Conservation (phyloP, 2,329 filamentous ascomycete genomes). For the Uncinocarpus reesii region DNA sequence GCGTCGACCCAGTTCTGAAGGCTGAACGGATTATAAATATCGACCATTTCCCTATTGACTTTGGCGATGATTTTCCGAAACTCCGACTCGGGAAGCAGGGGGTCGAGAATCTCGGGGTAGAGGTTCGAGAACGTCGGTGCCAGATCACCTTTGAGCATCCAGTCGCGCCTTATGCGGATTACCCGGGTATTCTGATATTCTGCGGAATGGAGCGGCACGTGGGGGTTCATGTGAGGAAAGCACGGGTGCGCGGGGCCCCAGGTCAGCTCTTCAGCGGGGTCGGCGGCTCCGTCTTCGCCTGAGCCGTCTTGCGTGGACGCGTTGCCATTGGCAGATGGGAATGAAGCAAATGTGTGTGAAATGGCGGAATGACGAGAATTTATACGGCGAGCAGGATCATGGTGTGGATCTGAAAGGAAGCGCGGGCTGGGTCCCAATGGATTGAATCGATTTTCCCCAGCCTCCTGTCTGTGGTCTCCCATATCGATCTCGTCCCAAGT, state of each 20-base stretch:
- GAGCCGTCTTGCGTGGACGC: slow-evolving; percentile 26
- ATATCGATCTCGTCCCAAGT: slow-evolving; percentile 20
- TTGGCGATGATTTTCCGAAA: slow-evolving; percentile 74
- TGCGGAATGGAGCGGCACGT: slow-evolving; percentile 67
- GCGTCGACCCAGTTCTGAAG: slow-evolving; percentile 70
- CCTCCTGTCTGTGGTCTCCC: slow-evolving; percentile 22
- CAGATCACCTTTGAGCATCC: slow-evolving; percentile 78
- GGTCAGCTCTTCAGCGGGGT: slow-evolving; percentile 59
- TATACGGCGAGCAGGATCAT: slow-evolving; percentile 29
- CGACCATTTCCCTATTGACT: slow-evolving; percentile 65
- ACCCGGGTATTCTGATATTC: slow-evolving; percentile 72
- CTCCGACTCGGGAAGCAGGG: slow-evolving; percentile 71
- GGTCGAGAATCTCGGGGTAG: slow-evolving; percentile 91
- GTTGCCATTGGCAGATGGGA: slow-evolving; percentile 18
- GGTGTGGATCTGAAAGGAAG: slow-evolving; percentile 14
- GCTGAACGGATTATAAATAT: slow-evolving; percentile 70
- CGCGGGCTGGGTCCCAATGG: slow-evolving; percentile 23
- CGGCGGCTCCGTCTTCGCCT: slow-evolving; percentile 37
- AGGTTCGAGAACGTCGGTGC: slow-evolving; percentile 90
- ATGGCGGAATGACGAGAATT: slow-evolving; percentile 35
- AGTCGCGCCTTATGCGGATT: slow-evolving; percentile 84
- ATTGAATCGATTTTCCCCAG: slow-evolving; percentile 23
- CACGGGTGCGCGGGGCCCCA: slow-evolving; percentile 95
- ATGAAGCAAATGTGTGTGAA: slow-evolving; percentile 33
- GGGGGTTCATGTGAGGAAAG: slow-evolving; percentile 84